These are phyloP conservation scores for Umbelopsis ramanniana DNA, from an alignment of 192 early-diverging fungal genomes.

Conservation along the genomic window DNA sequence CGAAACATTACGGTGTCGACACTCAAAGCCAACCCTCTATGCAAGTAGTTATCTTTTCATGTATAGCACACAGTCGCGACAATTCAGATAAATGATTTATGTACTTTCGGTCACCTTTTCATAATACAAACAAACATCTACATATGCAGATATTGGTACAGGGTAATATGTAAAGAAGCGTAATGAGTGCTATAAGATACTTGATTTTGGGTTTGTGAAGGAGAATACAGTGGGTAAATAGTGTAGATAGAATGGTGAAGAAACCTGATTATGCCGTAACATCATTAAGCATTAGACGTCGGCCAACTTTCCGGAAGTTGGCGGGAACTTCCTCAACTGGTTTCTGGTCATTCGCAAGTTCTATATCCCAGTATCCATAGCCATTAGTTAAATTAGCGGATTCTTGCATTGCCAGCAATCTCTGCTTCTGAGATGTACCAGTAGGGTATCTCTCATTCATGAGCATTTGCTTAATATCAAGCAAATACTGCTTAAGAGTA, in stretches of 20 bases:
- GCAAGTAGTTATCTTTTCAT: no score
- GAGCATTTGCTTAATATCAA: slow-evolving; percentile 43
- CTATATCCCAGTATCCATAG: slow-evolving; percentile 53
- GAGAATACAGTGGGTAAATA: background rate
- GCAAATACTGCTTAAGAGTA: slow-evolving; percentile 44
- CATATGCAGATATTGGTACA: no score
- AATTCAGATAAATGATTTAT: no score
- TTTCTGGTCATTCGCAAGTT: slow-evolving; percentile 17
- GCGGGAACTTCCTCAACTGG: background rate
- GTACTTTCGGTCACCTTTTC: no score
- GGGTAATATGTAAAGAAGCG: no score
- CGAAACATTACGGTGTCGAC: no score
- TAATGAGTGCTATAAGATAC: no score
- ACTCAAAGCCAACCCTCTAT: no score
- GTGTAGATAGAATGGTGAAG: background rate
- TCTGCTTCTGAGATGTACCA: slow-evolving; percentile 35
- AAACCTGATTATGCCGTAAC: slow-evolving; percentile 1
- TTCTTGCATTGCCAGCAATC: slow-evolving; percentile 37
- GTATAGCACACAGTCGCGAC: no score
- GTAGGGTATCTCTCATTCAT: slow-evolving; percentile 42
- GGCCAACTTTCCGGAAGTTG: slow-evolving; percentile 31
- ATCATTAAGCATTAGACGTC: slow-evolving; percentile 32
- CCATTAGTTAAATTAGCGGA: slow-evolving; percentile 32
- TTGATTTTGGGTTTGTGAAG: no score
- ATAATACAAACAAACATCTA: no score